Evolutionary conservation across 257 asterid genomes (phyloP).

Genomic region (Lycium barbarum): DNA sequence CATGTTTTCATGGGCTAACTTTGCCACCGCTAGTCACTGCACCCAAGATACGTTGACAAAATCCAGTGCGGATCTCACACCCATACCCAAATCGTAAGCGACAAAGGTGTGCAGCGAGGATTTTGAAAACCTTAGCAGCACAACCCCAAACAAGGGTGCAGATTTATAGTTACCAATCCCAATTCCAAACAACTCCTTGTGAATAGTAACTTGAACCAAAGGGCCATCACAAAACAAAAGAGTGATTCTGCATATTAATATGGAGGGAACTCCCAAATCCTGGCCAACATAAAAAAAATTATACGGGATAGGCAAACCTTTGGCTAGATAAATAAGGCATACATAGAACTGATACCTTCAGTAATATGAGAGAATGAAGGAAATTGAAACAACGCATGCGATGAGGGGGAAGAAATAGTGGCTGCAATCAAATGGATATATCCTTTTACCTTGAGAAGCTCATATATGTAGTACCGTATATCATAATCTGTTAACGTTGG

Average conservation of each 20-base stretch:
- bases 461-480: slow-evolving; percentile 81
- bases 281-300: neutral
- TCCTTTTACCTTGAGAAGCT: slow-evolving; percentile 75
- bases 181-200: too few species aligned
- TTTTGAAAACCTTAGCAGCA: too few species aligned
- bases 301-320: neutral
- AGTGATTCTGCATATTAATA: neutral
- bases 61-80: too few species aligned
- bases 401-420: neutral
- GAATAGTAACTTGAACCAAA: too few species aligned
- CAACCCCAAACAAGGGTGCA: too few species aligned
- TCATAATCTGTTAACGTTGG: slow-evolving; percentile 83
- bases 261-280: slow-evolving; percentile 1
- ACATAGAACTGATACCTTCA: neutral
- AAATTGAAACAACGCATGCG: neutral
- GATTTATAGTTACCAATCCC: too few species aligned
- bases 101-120: too few species aligned
- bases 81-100: too few species aligned
- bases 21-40: too few species aligned
- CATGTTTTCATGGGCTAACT: too few species aligned
- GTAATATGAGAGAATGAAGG: neutral
- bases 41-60: too few species aligned
- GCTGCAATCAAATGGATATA: neutral
- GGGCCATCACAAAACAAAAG: too few species aligned
- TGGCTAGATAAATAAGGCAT: neutral